Conservation (phyloP, 352 stramenopile species). For the Globisporangium irregulare region DNA sequence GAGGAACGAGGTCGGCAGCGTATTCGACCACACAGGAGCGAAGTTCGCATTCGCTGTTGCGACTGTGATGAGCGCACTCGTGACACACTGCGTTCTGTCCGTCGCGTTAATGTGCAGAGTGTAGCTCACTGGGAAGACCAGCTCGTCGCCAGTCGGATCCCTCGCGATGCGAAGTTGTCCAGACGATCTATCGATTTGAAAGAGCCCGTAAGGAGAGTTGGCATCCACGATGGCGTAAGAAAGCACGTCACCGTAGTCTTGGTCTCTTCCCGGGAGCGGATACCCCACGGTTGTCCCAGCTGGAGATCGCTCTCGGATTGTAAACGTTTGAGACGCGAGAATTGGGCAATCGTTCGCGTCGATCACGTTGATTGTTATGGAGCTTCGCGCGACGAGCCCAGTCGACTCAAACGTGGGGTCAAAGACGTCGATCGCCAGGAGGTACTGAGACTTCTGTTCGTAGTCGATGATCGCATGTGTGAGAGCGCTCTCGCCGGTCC, state of each 20-base stretch:
- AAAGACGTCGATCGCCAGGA: constrained; percentile 23
- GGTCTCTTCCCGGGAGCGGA: constrained; percentile 46
- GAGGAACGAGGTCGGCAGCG: constrained; percentile 25
- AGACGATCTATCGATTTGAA: constrained; percentile 41
- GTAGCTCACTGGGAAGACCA: constrained; percentile 37
- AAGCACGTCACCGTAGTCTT: constrained; percentile 47
- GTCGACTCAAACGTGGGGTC: constrained; percentile 36
- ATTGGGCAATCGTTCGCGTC: constrained; percentile 64
- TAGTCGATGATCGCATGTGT: constrained; percentile 26
- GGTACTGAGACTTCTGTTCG: constrained; percentile 33
- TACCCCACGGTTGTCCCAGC: constrained; percentile 40
- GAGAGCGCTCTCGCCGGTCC: constrained; percentile 1
- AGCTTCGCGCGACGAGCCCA: constrained; percentile 23
- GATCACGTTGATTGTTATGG: constrained; percentile 32
- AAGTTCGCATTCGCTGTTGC: constrained; percentile 51
- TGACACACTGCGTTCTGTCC: constrained; percentile 35
- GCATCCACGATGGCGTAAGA: constrained; percentile 33
- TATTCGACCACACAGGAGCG: constrained; percentile 35
- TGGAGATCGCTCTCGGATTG: constrained; percentile 33
- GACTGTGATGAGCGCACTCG: constrained; percentile 21
- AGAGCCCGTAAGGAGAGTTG: constrained; percentile 27
- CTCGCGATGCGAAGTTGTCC: constrained; percentile 43
- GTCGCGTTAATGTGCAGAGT: constrained; percentile 36
- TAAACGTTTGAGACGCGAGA: constrained; percentile 32
- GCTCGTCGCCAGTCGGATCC: constrained; percentile 22